These are phyloP conservation scores for Cryptococcus sp. DNA, from an alignment of 1,284 basidiomycete genomes.

Conservation along the genomic window DNA sequence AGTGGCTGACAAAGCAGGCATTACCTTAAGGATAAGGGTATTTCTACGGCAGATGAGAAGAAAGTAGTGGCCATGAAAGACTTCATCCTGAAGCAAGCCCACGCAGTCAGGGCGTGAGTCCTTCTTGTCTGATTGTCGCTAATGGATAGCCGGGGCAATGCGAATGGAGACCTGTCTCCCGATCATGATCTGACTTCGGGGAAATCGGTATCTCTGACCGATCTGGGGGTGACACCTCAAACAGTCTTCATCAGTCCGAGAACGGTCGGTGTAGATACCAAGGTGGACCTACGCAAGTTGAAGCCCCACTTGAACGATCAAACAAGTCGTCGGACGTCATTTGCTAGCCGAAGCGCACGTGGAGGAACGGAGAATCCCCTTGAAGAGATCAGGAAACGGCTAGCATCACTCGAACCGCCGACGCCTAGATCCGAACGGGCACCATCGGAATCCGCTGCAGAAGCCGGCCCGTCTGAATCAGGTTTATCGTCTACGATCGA, in stretches of 20 bases:
- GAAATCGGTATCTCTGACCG: conserved; percentile 57
- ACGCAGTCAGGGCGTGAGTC: conserved; percentile 58
- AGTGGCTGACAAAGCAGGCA: conserved; percentile 2
- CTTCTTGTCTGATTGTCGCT: neutral
- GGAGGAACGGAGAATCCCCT: conserved; percentile 33
- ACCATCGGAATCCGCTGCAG: conserved; percentile 3
- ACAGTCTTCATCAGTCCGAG: conserved; percentile 80
- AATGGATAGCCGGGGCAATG: conserved; percentile 23
- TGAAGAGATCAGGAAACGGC: conserved; percentile 37
- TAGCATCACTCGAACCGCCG: conserved; percentile 32
- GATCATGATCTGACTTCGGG: conserved; percentile 26
- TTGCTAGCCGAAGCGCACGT: conserved; percentile 34
- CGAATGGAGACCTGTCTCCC: conserved; percentile 11
- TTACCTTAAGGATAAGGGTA: conserved; percentile 50
- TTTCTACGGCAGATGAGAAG: conserved; percentile 35
- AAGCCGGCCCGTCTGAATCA: conserved; percentile 32
- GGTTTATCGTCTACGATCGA: conserved; percentile 35
- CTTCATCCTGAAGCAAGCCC: conserved; percentile 77
- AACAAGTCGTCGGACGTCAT: conserved; percentile 35
- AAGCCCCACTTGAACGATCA: conserved; percentile 28
- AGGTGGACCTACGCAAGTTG: conserved; percentile 31
- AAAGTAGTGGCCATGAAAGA: conserved; percentile 66
- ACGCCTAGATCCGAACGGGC: conserved; percentile 8
- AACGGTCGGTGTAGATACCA: conserved; percentile 35
- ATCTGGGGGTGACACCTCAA: conserved; percentile 85